Evolutionary conservation across 1,284 basidiomycete genomes (phyloP), one percentile per base, ranked within the genome.

Genomic region (Trichosporon faecale): DNA sequence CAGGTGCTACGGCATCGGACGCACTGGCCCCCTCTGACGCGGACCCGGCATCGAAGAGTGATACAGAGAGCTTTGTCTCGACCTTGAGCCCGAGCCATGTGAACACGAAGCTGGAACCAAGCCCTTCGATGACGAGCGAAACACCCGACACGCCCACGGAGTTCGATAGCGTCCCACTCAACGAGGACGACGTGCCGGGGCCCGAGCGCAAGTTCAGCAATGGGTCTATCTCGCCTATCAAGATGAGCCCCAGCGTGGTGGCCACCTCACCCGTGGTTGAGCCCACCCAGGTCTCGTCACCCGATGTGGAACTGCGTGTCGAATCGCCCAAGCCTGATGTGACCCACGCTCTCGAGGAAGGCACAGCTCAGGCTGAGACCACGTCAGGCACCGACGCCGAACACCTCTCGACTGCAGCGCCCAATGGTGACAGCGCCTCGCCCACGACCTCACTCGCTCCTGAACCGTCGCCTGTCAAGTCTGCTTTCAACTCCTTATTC

Each of bases 1-100:
- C 57, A 21, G 57, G 57, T 33, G 57, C 57, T 61, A 31, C 57
- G 57, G 57, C 27, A 61, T 61, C 57, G 57, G 57, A 31, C 57
- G 57, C 57, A 31, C 29, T 61, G 57, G 57, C 57, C 57, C 57
- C 57, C 23, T 18, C 57, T n/a, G 57, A 61, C 29, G 57, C 57
- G 27, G 57, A 61, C 29, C 57, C 57, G 29, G 57, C 27, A 18
- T 61, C 57, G 27, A 61, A 61, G 27, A 61, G 57, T 61, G 57
- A 61, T 29, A 23, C 57, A 6, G 57, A 61, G 57, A 61, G 57
- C 57, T 61, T 61, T 61, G 57, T 61, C 27, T 61, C 57, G 57
- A 61, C 29, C 57, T n/a, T n/a, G 27, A 61, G 57, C 57, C 57
- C 57, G 29, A 61, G 57, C 57, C 33, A 33, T 31, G 57, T 11